Evolutionary conservation across 2,329 filamentous ascomycete genomes (phyloP), one percentile per base, ranked within the genome.

Genomic region (Aspergillus sp.): DNA sequence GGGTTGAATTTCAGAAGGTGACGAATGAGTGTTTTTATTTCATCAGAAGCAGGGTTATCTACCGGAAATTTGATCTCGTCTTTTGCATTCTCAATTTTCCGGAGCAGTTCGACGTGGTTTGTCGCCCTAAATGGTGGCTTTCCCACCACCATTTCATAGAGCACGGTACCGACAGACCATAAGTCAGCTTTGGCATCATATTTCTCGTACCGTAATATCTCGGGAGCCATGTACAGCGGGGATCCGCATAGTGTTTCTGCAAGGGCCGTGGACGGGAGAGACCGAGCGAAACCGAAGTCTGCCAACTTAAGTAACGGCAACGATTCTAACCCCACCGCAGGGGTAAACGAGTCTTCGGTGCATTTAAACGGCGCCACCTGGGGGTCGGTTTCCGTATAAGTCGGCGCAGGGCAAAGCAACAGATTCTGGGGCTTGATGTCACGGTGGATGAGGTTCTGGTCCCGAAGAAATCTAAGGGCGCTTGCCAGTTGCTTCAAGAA

Each of bases 341-440:
- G 92, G 45, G 91, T 89, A 56, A 95, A 80, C 0, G 91, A 93
- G 70, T 93, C 86, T 44, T 89, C 87, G 68, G 90, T 93, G 52
- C 88, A 89, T 72, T 95, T 87, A 57, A 95, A 87, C 17, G 90
- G 87, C 58, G 89, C 84, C 35, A 82, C 79, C 59, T 86, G 82
- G 55, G 85, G 84, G 58, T 83, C 81, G 56, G 84, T 81, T 56
- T 88, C 80, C 71, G 90, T 95, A 51, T 86, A 86, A 6, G 86
- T 81, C 33, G 85, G 85, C 1, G 93, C 90, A 2, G 95, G 95
- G 46, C 96, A 89, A 17, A 99, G 83, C 1, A 99, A 82, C 5
- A 99, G 84, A 68, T 99, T 99, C 72, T 99, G 95, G 5, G 95
- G 95, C 73, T 99, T 99, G 68, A 99, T 90, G 72, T 99, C 95